Evolutionary conservation across 2,329 filamentous ascomycete genomes (phyloP).

Genomic region (Hypoxylon sp.): DNA sequence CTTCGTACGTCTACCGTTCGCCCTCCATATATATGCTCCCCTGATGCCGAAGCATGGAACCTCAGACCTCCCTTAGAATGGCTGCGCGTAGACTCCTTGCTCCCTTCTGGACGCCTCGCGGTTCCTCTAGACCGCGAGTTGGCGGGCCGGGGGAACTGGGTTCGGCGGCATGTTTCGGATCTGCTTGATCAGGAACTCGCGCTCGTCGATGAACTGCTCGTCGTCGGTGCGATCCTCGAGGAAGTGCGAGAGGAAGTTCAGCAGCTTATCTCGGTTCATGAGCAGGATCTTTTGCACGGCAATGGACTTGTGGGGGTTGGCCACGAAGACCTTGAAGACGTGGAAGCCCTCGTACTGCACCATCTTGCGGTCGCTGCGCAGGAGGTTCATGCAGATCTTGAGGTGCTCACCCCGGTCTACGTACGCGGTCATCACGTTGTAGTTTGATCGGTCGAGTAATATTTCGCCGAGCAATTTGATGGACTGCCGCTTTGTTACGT

Average conservation of each 20-base stretch:
- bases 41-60: conserved; percentile 9
- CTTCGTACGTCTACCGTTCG: conserved; percentile 37
- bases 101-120: not conserved
- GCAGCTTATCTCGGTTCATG: conserved; percentile 92
- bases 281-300: conserved; percentile 95
- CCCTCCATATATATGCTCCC: conserved; percentile 14
- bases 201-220: conserved; percentile 98
- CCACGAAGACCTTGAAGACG: conserved; percentile 99
- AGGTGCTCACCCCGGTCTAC: conserved; percentile 95
- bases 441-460: conserved; percentile 93
- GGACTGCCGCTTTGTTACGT: conserved; percentile 97
- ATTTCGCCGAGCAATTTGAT: conserved; percentile 98
- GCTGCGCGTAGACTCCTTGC: not conserved
- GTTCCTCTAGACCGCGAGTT: conserved; percentile 44
- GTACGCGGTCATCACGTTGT: conserved; percentile 97
- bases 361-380: conserved; percentile 97
- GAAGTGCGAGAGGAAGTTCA: conserved; percentile 91
- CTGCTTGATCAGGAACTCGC: conserved; percentile 96
- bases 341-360: conserved; percentile 99
- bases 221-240: conserved; percentile 96
- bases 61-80: conserved; percentile 5
- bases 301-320: conserved; percentile 97
- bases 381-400: conserved; percentile 97
- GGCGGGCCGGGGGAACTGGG: conserved; percentile 66
- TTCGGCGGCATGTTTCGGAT: conserved; percentile 77